phyloP scores from a whole-genome alignment of 1,139 yeast genomes.

The Pneumocystis sp. region DNA sequence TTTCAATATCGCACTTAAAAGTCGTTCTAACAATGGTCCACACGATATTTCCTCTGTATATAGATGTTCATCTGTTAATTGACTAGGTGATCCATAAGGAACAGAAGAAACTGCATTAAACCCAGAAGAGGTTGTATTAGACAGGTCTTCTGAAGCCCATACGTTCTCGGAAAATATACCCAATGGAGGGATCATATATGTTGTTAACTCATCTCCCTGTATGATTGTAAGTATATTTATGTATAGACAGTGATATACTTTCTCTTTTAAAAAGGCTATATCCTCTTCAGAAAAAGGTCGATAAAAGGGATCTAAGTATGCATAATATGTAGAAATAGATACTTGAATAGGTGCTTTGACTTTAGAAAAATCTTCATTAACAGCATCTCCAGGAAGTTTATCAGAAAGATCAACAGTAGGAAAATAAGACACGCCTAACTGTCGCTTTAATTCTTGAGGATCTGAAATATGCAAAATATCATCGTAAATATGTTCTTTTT shows the following conservation, averaged over 20 bases:
- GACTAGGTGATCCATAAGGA: constrained; percentile 38
- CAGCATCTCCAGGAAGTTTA: constrained; percentile 73
- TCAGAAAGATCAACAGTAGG: constrained; percentile 67
- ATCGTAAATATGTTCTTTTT: background rate
- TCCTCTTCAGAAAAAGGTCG: constrained; percentile 69
- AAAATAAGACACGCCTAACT: constrained; percentile 78
- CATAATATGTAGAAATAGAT: constrained; percentile 73
- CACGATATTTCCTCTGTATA: constrained; percentile 68
- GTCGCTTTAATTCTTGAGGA: constrained; percentile 52
- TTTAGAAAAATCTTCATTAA: constrained; percentile 71
- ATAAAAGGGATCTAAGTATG: constrained; percentile 75
- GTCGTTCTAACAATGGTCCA: constrained; percentile 81
- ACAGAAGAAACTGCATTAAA: constrained; percentile 5
- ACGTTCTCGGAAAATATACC: constrained; percentile 69
- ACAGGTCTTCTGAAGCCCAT: constrained; percentile 69
- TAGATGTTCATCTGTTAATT: constrained; percentile 45
- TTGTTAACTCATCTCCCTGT: constrained; percentile 20
- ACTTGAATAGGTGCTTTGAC: constrained; percentile 85
- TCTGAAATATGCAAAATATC: constrained; percentile 4
- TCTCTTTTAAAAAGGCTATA: constrained; percentile 52
- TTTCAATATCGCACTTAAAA: constrained; percentile 63
- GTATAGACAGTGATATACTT: constrained; percentile 34
- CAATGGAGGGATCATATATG: constrained; percentile 53
- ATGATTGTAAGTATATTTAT: constrained; percentile 1
- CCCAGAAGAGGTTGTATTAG: constrained; percentile 4